Percentiles rank a stretch among this genome's conserved stretches.
phyloP scores from a whole-genome alignment of 73 alveolate species.

The Paraurostyla sp. region DNA sequence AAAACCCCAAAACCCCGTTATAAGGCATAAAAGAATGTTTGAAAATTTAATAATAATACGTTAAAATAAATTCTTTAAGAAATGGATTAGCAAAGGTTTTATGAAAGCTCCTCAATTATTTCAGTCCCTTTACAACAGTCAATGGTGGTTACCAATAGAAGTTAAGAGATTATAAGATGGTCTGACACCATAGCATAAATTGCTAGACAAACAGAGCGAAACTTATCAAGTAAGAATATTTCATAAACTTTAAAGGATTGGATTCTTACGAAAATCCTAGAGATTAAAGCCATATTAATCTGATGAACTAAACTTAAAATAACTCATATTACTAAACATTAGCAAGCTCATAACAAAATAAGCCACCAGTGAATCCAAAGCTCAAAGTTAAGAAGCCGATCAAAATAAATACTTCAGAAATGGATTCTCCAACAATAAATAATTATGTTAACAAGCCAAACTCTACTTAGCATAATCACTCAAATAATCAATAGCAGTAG shows the following conservation, averaged over 20 bases:
- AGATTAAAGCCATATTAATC: not conserved
- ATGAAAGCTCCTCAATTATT: slow-evolving; percentile 21
- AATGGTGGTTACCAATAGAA: not conserved
- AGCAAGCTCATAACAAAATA: no score
- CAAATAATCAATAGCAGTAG: no score
- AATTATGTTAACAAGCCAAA: slow-evolving; percentile 2
- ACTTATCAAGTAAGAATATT: slow-evolving; percentile 30
- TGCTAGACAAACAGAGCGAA: slow-evolving; percentile 47
- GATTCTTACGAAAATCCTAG: slow-evolving; percentile 43
- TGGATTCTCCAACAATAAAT: slow-evolving; percentile 25
- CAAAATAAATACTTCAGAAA: not conserved
- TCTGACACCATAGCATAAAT: slow-evolving; percentile 47
- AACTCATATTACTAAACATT: not conserved
- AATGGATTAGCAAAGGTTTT: not conserved
- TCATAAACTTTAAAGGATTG: not conserved
- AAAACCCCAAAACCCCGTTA: no score
- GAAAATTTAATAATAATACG: no score
- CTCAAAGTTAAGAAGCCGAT: not conserved
- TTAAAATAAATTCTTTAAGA: no score
- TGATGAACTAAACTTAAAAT: not conserved
- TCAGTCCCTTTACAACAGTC: not conserved
- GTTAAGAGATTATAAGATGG: slow-evolving; percentile 34
- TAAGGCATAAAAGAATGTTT: no score
- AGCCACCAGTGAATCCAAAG: slow-evolving; percentile 35
- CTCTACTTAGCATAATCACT: not conserved